Percentiles rank a stretch among this genome's conserved stretches.
These are phyloP conservation scores for Nicotiana undulata DNA, from an alignment of 257 asterid genomes.

Conservation along the genomic window DNA sequence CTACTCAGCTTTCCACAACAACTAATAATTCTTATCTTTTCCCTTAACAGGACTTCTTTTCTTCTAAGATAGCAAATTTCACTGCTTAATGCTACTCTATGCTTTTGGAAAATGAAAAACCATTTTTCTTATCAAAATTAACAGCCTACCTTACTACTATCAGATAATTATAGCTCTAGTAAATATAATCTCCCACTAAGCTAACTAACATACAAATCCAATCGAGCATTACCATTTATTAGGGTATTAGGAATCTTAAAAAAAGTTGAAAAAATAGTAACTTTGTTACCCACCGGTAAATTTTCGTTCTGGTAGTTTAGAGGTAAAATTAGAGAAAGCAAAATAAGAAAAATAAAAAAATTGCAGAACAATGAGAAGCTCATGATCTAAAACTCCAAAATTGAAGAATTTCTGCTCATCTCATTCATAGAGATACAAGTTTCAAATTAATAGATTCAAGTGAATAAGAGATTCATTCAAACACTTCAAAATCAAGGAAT, in stretches of 20 bases:
- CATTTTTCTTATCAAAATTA: background rate
- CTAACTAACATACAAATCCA: background rate
- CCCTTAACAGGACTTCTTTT: background rate
- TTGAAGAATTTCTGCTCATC: too few relatives aligned
- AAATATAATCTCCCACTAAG: background rate
- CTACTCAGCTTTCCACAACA: background rate
- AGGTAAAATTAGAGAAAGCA: background rate
- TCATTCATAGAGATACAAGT: too few relatives aligned
- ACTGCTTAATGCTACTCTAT: too few relatives aligned
- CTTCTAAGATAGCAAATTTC: background rate
- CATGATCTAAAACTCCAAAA: too few relatives aligned
- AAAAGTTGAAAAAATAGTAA: too few relatives aligned
- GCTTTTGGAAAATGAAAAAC: background rate
- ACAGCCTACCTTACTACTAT: background rate
- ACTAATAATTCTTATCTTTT: background rate
- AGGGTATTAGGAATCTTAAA: background rate
- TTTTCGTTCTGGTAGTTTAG: background rate
- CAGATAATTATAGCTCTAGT: background rate
- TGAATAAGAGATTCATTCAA: too few relatives aligned
- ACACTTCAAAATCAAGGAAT: too few relatives aligned
- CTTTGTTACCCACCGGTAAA: too few relatives aligned
- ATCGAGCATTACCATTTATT: background rate
- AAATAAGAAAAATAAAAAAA: too few relatives aligned
- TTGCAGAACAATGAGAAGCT: background rate
- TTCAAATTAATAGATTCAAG: too few relatives aligned